Evolutionary conservation across 495 filamentous ascomycete species (phyloP).

Genomic region (Trichoderma virens): DNA sequence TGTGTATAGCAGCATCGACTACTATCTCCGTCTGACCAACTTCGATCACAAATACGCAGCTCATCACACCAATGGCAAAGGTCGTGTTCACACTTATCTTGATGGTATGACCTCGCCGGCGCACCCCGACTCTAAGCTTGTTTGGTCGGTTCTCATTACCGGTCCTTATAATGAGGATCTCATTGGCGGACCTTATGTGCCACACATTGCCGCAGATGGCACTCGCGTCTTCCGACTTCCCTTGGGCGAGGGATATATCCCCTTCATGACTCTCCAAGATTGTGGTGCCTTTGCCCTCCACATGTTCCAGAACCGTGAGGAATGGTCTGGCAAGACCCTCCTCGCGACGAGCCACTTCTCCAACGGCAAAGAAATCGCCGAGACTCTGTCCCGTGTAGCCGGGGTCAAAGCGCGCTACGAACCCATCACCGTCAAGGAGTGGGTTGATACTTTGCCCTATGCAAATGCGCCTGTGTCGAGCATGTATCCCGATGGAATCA

Average conservation of each 20-base stretch:
- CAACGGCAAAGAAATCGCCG: not conserved
- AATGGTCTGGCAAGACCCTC: constrained; percentile 2
- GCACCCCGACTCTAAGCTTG: not conserved
- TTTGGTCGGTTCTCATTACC: constrained; percentile 1
- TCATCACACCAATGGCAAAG: constrained; percentile 10
- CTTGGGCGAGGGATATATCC: not conserved
- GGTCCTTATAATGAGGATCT: constrained; percentile 7
- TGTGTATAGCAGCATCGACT: constrained; percentile 9
- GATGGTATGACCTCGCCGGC: constrained; percentile 2
- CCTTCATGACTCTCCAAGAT: constrained; percentile 7
- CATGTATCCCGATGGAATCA: constrained; percentile 8
- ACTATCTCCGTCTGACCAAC: constrained; percentile 10
- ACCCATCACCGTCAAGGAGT: not conserved
- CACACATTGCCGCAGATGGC: constrained; percentile 1
- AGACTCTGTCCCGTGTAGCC: not conserved
- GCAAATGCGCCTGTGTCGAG: not conserved
- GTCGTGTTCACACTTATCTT: constrained; percentile 7
- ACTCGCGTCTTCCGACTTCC: constrained; percentile 3
- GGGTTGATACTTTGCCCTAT: constrained; percentile 4
- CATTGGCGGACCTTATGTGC: constrained; percentile 8
- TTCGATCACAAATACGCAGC: constrained; percentile 9
- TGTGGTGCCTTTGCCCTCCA: not conserved
- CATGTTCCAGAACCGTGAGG: constrained; percentile 5
- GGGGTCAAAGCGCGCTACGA: constrained; percentile 8
- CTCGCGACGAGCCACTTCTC: not conserved